Evolutionary conservation across 1,284 basidiomycete species (phyloP), one percentile per base, ranked within the genome.

Genomic region (Naganishia albida): DNA sequence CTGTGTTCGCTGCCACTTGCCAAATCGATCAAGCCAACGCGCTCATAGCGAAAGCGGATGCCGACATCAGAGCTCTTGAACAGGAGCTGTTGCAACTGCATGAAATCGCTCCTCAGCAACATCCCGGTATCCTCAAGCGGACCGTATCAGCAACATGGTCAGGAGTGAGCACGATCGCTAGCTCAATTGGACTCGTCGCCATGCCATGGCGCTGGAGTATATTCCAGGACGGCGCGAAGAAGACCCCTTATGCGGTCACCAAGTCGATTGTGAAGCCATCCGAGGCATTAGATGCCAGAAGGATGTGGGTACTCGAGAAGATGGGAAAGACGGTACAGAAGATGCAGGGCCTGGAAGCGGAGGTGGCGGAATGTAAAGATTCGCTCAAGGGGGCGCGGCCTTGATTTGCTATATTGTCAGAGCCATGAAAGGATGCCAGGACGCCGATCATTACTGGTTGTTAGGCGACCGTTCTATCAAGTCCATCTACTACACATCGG

Each of bases 21-120:
- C 90, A 93, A 69, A 88, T 93, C 68, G 83, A 85, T 25, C 86
- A 86, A 77, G 93, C 93, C 75, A 84, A 87, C 62, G 87, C 86
- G 64, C 75, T 88, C 0, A 89, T 94, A 63, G 80, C 86, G 10
- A 80, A 82, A 34, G 82, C 87, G 0, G 88, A 93, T 69, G 79
- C 76, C 18, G 87, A 83, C 3, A 83, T 98, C 72, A 83, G 84
- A 64, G 74, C 82, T 1, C 90, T 87, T 73, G 92, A 96, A 76
- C 81, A 84, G 18, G 93, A 96, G 77, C 83, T 96, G 13, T 74
- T 82, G 15, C 81, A 80, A 23, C 79, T 94, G 26, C 85, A 85
- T 64, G 85, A 84, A 50, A 88, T 92, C 34, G 69, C 67, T 34
- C 70, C 71, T 26, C 39, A 68, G 12, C 70, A 71, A 28, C 53